Evolutionary conservation across 768 basidiomycete genomes (phyloP), one percentile per base, ranked within the genome.

Genomic region (Plicaturopsis crispa): DNA sequence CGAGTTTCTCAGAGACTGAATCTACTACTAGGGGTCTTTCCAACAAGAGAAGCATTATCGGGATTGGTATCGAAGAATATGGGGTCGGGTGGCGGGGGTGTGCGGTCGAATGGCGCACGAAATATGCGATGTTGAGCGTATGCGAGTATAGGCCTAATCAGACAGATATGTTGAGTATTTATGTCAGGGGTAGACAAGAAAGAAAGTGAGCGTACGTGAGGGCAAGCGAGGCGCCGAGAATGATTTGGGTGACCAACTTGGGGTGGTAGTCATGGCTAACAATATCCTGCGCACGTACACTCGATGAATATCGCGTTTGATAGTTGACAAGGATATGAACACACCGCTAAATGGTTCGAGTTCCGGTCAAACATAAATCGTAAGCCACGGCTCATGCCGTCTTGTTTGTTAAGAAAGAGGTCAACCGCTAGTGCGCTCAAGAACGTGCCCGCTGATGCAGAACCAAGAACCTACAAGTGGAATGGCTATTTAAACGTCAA

Each of bases 331-430:
- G 26, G 14, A 37, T 10, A 31, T 14, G 36, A 16, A 59, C 73
- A 41, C 43, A 81, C 78, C 41, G 66, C 59, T 36, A 62, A 53
- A 56, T 84, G 81, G 19, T 70, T 66, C 7, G 61, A 49, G 46
- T 84, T 84, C 31, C 73, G 63, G 49, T 84, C 82, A 42, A 82
- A 68, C 11, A 84, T 63, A 47, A 67, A 73, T 16, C 82, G 68
- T 21, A 84, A 62, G 2, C 80, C 81, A 16, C 70, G 59, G 47
- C 79, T 78, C 66, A 81, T 68, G 4, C 81, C 82, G 4, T 59
- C 55, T 48, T 84, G 80, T 46, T 67, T 61, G 43, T 80, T 66
- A 35, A 80, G 38, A 33, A 69, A 52, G 4, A 83, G 61, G 54
- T 84, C 81, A 8, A 73, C 48, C 16, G 69, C 79, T 6, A 84